Conservation (phyloP, 495 filamentous ascomycete genomes). For the Apiosordaria backusii region DNA sequence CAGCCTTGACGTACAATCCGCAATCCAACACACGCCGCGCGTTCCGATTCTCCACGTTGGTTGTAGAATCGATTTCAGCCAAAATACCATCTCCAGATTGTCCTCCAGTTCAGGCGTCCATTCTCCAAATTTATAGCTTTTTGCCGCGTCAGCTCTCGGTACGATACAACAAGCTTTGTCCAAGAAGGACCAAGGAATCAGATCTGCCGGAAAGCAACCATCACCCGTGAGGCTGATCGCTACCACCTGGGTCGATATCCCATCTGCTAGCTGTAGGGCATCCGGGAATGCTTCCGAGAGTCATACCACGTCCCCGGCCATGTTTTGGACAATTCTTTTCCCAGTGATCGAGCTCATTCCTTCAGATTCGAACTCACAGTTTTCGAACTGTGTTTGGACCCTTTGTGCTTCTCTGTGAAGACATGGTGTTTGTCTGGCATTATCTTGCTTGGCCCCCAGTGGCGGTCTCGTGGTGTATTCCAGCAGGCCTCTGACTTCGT, state of each 20-base stretch:
- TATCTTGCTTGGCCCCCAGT: not conserved
- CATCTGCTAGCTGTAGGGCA: constrained; percentile 24
- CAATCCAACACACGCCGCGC: constrained; percentile 1
- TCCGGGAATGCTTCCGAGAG: not conserved
- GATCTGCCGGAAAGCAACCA: constrained; percentile 34
- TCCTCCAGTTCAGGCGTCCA: not conserved
- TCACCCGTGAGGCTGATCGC: not conserved
- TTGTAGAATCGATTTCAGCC: constrained; percentile 29
- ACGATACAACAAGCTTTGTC: constrained; percentile 25
- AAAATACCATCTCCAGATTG: constrained; percentile 26
- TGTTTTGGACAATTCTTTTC: not conserved
- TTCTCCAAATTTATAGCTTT: constrained; percentile 26
- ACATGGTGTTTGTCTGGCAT: not conserved
- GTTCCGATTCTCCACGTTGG: constrained; percentile 24
- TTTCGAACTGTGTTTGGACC: not conserved
- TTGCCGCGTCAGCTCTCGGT: constrained; percentile 24
- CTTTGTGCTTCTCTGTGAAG: not conserved
- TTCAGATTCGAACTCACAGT: not conserved
- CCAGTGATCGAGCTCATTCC: too few species aligned
- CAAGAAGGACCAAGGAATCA: constrained; percentile 11
- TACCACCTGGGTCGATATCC: not conserved
- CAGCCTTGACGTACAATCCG: not conserved
- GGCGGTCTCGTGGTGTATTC: not conserved
- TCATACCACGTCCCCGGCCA: not conserved
- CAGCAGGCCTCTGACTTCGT: not conserved